A percentile compares a stretch with the other conserved stretches of the same genome.
phyloP scores from a whole-genome alignment of 176 grass and related monocot genomes.

The Oryza australiensis region DNA sequence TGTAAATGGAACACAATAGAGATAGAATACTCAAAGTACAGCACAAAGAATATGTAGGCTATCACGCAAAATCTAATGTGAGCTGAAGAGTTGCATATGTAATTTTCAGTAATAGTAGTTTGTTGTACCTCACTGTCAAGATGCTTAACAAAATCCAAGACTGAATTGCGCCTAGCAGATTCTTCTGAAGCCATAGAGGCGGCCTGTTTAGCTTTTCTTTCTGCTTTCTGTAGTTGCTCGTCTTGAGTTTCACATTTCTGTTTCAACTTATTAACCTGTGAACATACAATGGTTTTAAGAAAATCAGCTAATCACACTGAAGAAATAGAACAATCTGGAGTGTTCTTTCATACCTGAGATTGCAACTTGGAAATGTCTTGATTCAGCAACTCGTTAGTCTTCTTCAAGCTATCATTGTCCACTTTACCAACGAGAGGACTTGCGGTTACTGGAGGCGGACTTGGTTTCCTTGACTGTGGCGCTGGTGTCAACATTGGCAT shows the following conservation, averaged over 20 bases:
- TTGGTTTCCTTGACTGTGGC: conserved; percentile 49
- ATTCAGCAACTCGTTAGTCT: conserved; percentile 58
- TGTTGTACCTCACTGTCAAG: conserved; percentile 71
- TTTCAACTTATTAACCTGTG: conserved; percentile 58
- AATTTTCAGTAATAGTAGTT: background rate
- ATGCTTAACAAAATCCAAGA: conserved; percentile 65
- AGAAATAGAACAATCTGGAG: background rate
- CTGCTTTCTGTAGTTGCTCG: conserved; percentile 50
- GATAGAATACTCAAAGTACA: background rate
- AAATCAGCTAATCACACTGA: conserved; percentile 8
- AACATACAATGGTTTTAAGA: conserved; percentile 19
- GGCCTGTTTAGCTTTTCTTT: conserved; percentile 50
- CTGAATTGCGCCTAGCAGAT: conserved; percentile 50
- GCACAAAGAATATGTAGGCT: background rate
- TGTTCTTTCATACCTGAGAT: conserved; percentile 53
- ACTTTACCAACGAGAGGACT: conserved; percentile 53
- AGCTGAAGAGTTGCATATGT: conserved; percentile 10
- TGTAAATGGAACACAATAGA: conserved; percentile 8
- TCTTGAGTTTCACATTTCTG: conserved; percentile 74
- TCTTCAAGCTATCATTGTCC: conserved; percentile 65
- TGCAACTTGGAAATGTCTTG: conserved; percentile 74
- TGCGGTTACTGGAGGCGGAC: conserved; percentile 38
- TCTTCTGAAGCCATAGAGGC: conserved; percentile 56
- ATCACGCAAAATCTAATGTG: background rate
- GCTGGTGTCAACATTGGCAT: conserved; percentile 40